Conservation (phyloP, 23 red algal genomes). For the Gracilaria domingensis region DNA sequence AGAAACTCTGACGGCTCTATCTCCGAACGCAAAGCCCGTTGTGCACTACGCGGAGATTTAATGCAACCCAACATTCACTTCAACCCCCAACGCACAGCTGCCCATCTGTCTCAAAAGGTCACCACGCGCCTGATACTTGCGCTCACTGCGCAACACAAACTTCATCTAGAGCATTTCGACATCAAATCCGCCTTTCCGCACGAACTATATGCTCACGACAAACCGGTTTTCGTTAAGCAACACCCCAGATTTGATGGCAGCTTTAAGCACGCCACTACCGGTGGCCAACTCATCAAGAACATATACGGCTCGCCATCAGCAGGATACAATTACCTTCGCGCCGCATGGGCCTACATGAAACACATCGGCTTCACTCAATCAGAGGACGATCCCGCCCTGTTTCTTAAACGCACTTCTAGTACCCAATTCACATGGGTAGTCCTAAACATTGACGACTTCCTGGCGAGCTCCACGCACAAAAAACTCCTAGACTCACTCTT, state of each 20-base stretch:
- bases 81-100: constrained; percentile 20
- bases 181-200: constrained; percentile 22
- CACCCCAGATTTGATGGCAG: neutral
- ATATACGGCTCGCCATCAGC: neutral
- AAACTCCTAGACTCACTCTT: too few relatives aligned
- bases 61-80: constrained; percentile 27
- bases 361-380: neutral
- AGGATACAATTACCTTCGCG: neutral
- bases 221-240: constrained; percentile 1
- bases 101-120: neutral
- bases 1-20: neutral
- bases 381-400: neutral
- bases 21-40: neutral
- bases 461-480: too few relatives aligned
- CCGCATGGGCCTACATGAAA: neutral
- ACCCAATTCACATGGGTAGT: too few relatives aligned
- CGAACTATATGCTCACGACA: constrained; percentile 6
- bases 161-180: constrained; percentile 30
- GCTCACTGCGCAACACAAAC: neutral
- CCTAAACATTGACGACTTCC: too few relatives aligned
- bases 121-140: constrained; percentile 20
- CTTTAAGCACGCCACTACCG: neutral
- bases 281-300: neutral
- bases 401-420: neutral
- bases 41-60: constrained; percentile 24